A percentile compares a stretch with the other conserved stretches of the same genome.
Conservation (phyloP, 208 protist genomes). For the Acanthamoeba triangularis region DNA sequence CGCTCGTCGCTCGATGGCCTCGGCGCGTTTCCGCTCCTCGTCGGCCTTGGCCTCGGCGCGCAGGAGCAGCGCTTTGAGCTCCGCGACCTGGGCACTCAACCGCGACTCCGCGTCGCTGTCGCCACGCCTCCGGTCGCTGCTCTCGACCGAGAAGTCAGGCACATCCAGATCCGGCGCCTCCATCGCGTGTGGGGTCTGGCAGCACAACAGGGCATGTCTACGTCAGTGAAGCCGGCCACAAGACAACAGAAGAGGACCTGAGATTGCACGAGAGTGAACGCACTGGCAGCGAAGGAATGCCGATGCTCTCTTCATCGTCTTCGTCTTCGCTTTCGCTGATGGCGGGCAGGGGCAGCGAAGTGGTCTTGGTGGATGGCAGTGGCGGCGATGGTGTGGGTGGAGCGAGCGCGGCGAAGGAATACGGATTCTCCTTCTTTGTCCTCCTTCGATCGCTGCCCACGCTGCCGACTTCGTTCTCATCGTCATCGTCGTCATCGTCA, state of each 20-base stretch:
- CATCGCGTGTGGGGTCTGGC: background rate
- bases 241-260: background rate
- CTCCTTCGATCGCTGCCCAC: background rate
- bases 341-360: slow-evolving; percentile 45
- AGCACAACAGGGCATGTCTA: background rate
- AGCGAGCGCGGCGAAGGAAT: slow-evolving; percentile 36
- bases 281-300: slow-evolving; percentile 18
- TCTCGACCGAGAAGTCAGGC: background rate
- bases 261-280: background rate
- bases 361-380: background rate
- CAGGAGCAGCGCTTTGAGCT: slow-evolving; percentile 30
- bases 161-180: background rate
- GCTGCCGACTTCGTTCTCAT: background rate
- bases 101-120: background rate
- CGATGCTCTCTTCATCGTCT: background rate
- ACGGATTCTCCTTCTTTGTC: slow-evolving; percentile 50
- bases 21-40: slow-evolving; percentile 16
- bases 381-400: background rate
- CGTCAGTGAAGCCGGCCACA: background rate
- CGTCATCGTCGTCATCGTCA: slow-evolving; percentile 9
- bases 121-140: background rate
- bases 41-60: background rate
- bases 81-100: background rate
- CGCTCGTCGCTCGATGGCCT: slow-evolving; percentile 45
- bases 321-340: slow-evolving; percentile 47